Conservation (phyloP, 768 basidiomycete species). For the Russula abietina region DNA sequence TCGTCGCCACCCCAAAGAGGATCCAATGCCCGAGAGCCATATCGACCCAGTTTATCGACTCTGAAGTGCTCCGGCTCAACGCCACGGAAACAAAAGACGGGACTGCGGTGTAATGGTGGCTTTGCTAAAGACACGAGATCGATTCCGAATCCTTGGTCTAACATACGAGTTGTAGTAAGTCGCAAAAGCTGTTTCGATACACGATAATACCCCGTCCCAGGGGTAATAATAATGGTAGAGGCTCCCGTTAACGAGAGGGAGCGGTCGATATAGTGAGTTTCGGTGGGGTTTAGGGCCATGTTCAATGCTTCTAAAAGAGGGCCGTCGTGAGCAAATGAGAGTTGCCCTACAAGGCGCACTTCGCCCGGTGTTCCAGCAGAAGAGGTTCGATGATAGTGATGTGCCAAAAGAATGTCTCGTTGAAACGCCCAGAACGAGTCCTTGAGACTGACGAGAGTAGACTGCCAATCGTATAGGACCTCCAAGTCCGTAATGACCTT, state of each 20-base stretch:
- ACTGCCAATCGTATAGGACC: slow-evolving; percentile 80
- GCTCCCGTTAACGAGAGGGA: slow-evolving; percentile 86
- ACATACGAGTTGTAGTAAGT: slow-evolving; percentile 86
- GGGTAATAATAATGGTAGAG: slow-evolving; percentile 79
- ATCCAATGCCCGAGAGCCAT: slow-evolving; percentile 47
- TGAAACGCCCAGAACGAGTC: slow-evolving; percentile 89
- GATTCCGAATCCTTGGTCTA: slow-evolving; percentile 88
- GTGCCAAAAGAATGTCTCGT: slow-evolving; percentile 82
- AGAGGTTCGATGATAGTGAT: slow-evolving; percentile 68
- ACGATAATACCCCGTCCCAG: slow-evolving; percentile 89
- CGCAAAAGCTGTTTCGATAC: slow-evolving; percentile 87
- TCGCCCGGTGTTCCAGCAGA: slow-evolving; percentile 38
- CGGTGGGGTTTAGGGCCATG: slow-evolving; percentile 84
- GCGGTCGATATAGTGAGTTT: slow-evolving; percentile 93
- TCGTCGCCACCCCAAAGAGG: slow-evolving; percentile 73
- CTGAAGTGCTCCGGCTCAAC: slow-evolving; percentile 45
- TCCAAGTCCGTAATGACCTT: slow-evolving; percentile 94
- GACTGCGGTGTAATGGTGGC: slow-evolving; percentile 87
- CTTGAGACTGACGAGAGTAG: slow-evolving; percentile 80
- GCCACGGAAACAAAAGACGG: slow-evolving; percentile 84
- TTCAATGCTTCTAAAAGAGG: slow-evolving; percentile 95
- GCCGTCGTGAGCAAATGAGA: slow-evolving; percentile 88
- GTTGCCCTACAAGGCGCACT: slow-evolving; percentile 66
- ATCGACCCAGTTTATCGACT: slow-evolving; percentile 43
- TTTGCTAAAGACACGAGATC: slow-evolving; percentile 88